phyloP scores from a whole-genome alignment of 2,329 filamentous ascomycete species.

The Ceratocystiopsis brevicomis region DNA sequence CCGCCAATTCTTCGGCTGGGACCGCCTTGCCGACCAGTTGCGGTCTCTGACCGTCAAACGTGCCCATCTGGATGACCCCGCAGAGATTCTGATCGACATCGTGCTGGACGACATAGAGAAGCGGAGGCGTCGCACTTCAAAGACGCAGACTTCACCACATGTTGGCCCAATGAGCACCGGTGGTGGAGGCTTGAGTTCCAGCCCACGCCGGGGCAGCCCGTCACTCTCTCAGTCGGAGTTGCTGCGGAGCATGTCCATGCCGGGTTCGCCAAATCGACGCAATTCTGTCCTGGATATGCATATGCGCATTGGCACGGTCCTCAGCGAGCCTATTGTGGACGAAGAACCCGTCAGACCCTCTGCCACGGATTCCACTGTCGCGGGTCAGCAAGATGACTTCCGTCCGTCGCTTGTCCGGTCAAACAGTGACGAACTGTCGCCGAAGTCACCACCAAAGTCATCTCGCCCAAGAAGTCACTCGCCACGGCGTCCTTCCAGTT shows the following conservation, averaged over 20 bases:
- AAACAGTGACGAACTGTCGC: constrained; percentile 25
- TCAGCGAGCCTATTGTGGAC: constrained; percentile 25
- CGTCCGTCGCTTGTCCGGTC: constrained; percentile 27
- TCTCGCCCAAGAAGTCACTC: constrained; percentile 57
- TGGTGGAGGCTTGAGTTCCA: constrained; percentile 17
- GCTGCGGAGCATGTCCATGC: constrained; percentile 47
- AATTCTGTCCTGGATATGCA: constrained; percentile 31
- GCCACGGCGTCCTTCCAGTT: constrained; percentile 56
- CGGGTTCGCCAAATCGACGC: constrained; percentile 38
- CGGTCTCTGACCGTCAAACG: constrained; percentile 77
- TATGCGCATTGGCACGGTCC: constrained; percentile 40
- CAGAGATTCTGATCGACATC: constrained; percentile 78
- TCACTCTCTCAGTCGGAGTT: constrained; percentile 46
- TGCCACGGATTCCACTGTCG: constrained; percentile 9
- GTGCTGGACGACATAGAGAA: constrained; percentile 94
- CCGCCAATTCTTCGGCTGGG: constrained; percentile 94
- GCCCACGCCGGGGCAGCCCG: constrained; percentile 45
- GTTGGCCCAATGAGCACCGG: constrained; percentile 30
- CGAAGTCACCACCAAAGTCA: constrained; percentile 24
- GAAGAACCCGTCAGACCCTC: constrained; percentile 18
- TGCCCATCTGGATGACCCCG: constrained; percentile 72
- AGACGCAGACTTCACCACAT: constrained; percentile 63
- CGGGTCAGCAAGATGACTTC: constrained; percentile 14
- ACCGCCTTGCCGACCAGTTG: constrained; percentile 77
- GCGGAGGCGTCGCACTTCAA: constrained; percentile 70